A percentile compares a stretch with the other conserved stretches of the same genome.
Evolutionary conservation across 106 monocot genomes (phyloP).

Genomic region (Amphibolis antarctica): DNA sequence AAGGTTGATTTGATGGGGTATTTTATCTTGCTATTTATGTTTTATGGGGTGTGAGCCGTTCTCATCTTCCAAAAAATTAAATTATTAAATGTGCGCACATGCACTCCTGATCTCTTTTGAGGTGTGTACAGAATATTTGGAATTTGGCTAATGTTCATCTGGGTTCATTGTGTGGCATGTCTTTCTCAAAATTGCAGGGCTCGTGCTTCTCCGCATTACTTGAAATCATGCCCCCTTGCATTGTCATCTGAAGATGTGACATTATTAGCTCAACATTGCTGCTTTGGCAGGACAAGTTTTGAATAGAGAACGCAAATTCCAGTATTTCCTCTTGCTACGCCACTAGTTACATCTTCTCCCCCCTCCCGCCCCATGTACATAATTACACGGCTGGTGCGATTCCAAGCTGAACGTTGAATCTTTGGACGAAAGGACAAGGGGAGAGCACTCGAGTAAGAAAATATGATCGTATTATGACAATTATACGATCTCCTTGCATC

Average conservation of each 20-base stretch:
- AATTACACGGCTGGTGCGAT: too few species aligned
- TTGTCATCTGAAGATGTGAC: constrained; percentile 37
- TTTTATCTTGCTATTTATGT: neutral
- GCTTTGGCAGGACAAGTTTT: constrained; percentile 17
- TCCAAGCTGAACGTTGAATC: too few species aligned
- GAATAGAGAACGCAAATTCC: neutral
- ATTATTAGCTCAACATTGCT: constrained; percentile 33
- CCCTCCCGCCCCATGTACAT: too few species aligned
- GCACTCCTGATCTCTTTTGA: neutral
- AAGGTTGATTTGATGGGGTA: neutral
- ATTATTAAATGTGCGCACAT: neutral
- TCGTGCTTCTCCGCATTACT: constrained; percentile 39
- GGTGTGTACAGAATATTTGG: neutral
- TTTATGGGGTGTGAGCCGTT: neutral
- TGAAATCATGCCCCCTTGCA: constrained; percentile 27
- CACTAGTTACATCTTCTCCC: too few species aligned
- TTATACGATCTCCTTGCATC: too few species aligned
- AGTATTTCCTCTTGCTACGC: neutral
- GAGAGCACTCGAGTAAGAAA: too few species aligned
- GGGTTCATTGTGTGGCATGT: neutral
- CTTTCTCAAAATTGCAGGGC: constrained; percentile 21
- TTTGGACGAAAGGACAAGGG: too few species aligned
- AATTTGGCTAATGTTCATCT: neutral
- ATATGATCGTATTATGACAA: too few species aligned
- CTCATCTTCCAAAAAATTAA: neutral